Percentiles rank a stretch among this genome's conserved stretches.
These are phyloP conservation scores for Yamadazyma philogaea DNA, from an alignment of 805 yeast genomes.

Conservation along the genomic window DNA sequence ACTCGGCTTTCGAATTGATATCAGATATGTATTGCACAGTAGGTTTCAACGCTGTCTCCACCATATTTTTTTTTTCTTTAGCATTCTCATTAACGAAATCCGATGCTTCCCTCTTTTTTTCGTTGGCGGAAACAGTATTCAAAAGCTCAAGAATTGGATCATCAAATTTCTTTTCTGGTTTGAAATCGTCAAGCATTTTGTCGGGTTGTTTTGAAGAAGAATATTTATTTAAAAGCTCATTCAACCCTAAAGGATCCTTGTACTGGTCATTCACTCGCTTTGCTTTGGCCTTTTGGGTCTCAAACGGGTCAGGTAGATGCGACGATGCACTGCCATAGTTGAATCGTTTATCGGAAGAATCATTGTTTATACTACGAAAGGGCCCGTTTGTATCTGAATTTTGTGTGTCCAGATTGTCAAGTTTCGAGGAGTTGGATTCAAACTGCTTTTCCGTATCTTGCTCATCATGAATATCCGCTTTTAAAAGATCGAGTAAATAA, in stretches of 20 bases:
- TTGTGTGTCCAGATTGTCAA: background rate
- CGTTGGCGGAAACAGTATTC: background rate
- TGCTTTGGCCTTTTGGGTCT: background rate
- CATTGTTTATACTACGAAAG: background rate
- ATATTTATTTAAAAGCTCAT: background rate
- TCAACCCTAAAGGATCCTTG: background rate
- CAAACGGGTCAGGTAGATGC: background rate
- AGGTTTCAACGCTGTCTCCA: constrained; percentile 1
- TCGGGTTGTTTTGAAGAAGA: background rate
- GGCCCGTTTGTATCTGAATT: background rate
- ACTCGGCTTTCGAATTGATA: background rate
- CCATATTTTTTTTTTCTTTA: background rate
- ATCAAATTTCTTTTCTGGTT: background rate
- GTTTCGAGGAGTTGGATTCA: background rate
- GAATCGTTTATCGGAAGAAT: background rate
- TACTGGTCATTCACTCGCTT: background rate
- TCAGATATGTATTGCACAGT: background rate
- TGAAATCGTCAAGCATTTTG: background rate
- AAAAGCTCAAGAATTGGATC: background rate
- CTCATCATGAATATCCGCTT: background rate
- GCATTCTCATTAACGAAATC: background rate
- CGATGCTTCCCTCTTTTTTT: background rate
- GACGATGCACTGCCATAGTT: background rate
- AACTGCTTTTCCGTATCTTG: background rate
- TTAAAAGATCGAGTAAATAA: background rate